Conservation (phyloP, 176 grass and related monocot genomes). For the Cocos nucifera region DNA sequence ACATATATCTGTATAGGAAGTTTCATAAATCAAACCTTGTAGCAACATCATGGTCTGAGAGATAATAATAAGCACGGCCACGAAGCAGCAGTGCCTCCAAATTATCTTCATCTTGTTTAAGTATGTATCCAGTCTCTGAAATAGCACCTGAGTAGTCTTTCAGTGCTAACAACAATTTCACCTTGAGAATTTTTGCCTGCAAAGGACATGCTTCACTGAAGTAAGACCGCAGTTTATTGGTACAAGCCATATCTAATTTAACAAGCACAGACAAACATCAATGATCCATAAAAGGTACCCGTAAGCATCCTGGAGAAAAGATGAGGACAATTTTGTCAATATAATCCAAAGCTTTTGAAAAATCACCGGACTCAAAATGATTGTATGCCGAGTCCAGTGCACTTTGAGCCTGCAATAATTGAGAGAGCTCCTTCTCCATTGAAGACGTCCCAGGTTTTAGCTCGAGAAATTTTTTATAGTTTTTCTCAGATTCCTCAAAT, state of each 20-base stretch:
- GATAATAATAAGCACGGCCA: slow-evolving; percentile 89
- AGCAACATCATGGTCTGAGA: slow-evolving; percentile 96
- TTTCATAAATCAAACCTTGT: slow-evolving; percentile 35
- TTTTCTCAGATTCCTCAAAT: slow-evolving; percentile 46
- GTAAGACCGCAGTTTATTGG: neutral
- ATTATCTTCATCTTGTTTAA: slow-evolving; percentile 98
- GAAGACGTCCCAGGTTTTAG: slow-evolving; percentile 45
- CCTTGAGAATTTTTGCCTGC: slow-evolving; percentile 90
- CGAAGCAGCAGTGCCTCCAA: slow-evolving; percentile 77
- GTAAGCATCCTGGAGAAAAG: slow-evolving; percentile 80
- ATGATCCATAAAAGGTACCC: slow-evolving; percentile 34
- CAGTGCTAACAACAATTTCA: slow-evolving; percentile 59
- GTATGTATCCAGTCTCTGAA: slow-evolving; percentile 83
- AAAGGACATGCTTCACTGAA: slow-evolving; percentile 17
- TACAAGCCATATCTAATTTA: neutral
- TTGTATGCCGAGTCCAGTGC: slow-evolving; percentile 61
- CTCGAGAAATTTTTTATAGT: slow-evolving; percentile 73
- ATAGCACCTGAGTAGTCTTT: slow-evolving; percentile 85
- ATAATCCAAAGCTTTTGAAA: slow-evolving; percentile 82
- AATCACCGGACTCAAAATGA: slow-evolving; percentile 65
- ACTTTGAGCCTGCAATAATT: slow-evolving; percentile 66
- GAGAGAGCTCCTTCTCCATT: slow-evolving; percentile 80
- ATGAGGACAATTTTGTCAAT: slow-evolving; percentile 85
- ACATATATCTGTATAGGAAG: too few relatives aligned
- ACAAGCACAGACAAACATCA: slow-evolving; percentile 3